phyloP scores from a whole-genome alignment of 768 basidiomycete species.

The Hebeloma cylindrosporum region DNA sequence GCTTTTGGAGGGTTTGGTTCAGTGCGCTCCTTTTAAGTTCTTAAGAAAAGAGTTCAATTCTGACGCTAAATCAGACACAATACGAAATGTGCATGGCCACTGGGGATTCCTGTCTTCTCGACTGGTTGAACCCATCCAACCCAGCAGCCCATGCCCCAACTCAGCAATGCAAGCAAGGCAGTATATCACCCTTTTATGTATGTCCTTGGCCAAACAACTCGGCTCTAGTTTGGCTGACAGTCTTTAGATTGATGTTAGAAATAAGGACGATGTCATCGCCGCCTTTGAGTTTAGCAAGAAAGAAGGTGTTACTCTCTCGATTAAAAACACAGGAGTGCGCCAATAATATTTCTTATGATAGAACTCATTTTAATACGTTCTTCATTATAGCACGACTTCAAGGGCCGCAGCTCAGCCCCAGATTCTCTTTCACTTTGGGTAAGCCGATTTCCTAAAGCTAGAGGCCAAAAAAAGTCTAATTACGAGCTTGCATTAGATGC shows the following conservation, averaged over 20 bases:
- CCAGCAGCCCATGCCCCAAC: slow-evolving; percentile 25
- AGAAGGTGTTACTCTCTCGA: slow-evolving; percentile 40
- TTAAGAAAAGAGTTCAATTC: neutral
- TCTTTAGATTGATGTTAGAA: slow-evolving; percentile 41
- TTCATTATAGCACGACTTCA: slow-evolving; percentile 48
- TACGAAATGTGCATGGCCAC: slow-evolving; percentile 58
- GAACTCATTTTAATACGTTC: neutral
- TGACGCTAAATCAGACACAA: slow-evolving; percentile 31
- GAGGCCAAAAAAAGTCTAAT: neutral
- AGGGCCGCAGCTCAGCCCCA: slow-evolving; percentile 47
- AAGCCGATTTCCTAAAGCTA: slow-evolving; percentile 9
- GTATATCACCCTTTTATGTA: slow-evolving; percentile 42
- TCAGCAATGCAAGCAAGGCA: slow-evolving; percentile 37
- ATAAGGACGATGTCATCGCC: slow-evolving; percentile 39
- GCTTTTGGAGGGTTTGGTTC: slow-evolving; percentile 19
- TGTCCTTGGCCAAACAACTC: slow-evolving; percentile 11
- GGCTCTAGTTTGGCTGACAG: neutral
- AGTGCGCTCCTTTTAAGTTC: slow-evolving; percentile 3
- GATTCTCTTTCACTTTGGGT: slow-evolving; percentile 48
- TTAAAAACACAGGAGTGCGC: slow-evolving; percentile 53
- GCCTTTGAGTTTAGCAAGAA: slow-evolving; percentile 45
- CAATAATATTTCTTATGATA: slow-evolving; percentile 11
- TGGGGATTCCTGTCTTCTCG: slow-evolving; percentile 47
- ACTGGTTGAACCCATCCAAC: slow-evolving; percentile 36
- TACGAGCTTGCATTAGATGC: slow-evolving; percentile 30